Percentiles rank a stretch among this genome's conserved stretches.
These are phyloP conservation scores for Massariosphaeria phaeospora DNA, from an alignment of 495 filamentous ascomycete species.

Conservation along the genomic window DNA sequence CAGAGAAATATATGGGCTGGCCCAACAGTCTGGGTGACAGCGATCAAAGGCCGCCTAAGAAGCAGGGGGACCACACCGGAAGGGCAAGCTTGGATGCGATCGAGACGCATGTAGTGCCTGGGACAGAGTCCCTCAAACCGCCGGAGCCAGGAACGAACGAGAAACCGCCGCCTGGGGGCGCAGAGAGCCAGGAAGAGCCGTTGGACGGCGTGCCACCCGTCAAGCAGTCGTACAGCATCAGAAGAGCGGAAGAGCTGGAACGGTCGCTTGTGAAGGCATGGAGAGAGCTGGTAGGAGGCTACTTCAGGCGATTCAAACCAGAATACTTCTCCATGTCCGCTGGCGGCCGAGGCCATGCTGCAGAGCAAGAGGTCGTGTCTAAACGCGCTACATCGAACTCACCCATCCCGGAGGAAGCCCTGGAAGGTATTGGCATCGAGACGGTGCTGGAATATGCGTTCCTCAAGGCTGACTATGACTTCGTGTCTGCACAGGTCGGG, in stretches of 20 bases:
- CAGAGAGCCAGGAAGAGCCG: conserved; percentile 32
- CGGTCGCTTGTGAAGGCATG: conserved; percentile 66
- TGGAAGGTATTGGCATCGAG: conserved; percentile 47
- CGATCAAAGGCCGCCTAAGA: conserved; percentile 29
- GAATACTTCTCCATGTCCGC: conserved; percentile 50
- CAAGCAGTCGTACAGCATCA: conserved; percentile 37
- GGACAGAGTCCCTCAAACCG: conserved; percentile 35
- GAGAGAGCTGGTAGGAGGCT: conserved; percentile 81
- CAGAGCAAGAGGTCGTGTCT: conserved; percentile 27
- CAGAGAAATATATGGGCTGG: conserved; percentile 16
- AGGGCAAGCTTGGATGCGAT: conserved; percentile 39
- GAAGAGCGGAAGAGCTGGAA: conserved; percentile 58
- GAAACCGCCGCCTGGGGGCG: conserved; percentile 32
- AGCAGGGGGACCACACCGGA: conserved; percentile 21
- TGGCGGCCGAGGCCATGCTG: conserved; percentile 35
- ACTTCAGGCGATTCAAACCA: conserved; percentile 85
- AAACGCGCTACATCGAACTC: conserved; percentile 28
- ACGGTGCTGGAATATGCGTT: conserved; percentile 83
- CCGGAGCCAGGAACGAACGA: conserved; percentile 33
- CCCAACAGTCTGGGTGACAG: conserved; percentile 21
- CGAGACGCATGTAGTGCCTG: conserved; percentile 37
- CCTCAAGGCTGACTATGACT: conserved; percentile 85
- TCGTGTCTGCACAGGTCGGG: conserved; percentile 75
- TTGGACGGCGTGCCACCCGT: conserved; percentile 17
- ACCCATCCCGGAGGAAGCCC: conserved; percentile 27